phyloP scores from a whole-genome alignment of 352 stramenopile species.

The Peronospora belbahrii region DNA sequence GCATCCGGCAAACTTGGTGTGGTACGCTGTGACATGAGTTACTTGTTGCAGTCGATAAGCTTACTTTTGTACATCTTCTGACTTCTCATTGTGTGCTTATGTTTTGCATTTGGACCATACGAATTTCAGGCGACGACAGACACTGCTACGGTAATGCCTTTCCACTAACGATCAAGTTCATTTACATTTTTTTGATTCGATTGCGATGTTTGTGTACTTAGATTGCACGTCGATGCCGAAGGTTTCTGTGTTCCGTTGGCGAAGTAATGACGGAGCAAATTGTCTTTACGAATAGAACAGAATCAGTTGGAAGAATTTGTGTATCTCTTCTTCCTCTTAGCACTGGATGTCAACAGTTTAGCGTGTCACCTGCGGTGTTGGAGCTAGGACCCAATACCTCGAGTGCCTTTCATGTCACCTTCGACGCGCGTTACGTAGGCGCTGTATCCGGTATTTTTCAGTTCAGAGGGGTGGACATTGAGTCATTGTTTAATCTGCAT shows the following conservation, averaged over 20 bases:
- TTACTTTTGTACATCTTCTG: background rate
- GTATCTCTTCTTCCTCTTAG: slow-evolving; percentile 76
- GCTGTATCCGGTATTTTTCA: slow-evolving; percentile 81
- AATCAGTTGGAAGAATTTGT: slow-evolving; percentile 54
- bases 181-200: background rate
- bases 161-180: background rate
- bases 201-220: slow-evolving; percentile 8
- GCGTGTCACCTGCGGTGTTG: slow-evolving; percentile 62
- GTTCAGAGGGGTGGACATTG: slow-evolving; percentile 61
- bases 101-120: slow-evolving; percentile 19
- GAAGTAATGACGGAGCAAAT: slow-evolving; percentile 70
- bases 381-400: slow-evolving; percentile 55
- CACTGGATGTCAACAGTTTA: slow-evolving; percentile 79
- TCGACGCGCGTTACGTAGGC: slow-evolving; percentile 45
- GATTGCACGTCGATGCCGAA: slow-evolving; percentile 52
- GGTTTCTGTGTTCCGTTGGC: slow-evolving; percentile 60
- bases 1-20: slow-evolving; percentile 9
- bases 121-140: slow-evolving; percentile 19
- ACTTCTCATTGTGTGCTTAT: slow-evolving; percentile 3
- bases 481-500: slow-evolving; percentile 61
- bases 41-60: background rate
- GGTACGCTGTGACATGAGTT: slow-evolving; percentile 16
- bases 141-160: slow-evolving; percentile 18
- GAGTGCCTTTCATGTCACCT: slow-evolving; percentile 61
- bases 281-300: slow-evolving; percentile 63